These are phyloP conservation scores for Salix suchowensis DNA, from an alignment of 345 rosid species.

Conservation along the genomic window DNA sequence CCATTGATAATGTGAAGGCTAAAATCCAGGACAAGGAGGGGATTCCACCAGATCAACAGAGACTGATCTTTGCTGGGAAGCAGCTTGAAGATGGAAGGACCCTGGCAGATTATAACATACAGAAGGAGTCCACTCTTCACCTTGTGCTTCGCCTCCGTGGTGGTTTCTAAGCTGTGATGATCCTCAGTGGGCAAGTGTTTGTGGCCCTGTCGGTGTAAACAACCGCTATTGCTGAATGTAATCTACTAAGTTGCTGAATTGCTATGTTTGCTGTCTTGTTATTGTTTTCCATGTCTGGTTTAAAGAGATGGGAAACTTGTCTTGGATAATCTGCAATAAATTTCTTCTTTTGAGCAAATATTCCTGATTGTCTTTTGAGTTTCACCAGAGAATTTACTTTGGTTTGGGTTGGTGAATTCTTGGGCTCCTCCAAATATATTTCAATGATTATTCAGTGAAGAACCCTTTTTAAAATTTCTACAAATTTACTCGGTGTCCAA, in stretches of 20 bases:
- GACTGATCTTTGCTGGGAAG: background rate
- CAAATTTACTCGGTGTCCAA: no score
- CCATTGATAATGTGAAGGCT: background rate
- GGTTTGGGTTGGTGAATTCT: no score
- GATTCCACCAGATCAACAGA: background rate
- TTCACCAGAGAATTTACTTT: background rate
- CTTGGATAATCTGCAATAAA: background rate
- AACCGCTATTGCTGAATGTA: background rate
- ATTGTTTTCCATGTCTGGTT: background rate
- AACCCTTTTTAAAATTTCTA: no score
- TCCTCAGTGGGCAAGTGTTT: background rate
- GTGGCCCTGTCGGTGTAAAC: background rate
- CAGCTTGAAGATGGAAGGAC: background rate
- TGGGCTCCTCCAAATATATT: no score
- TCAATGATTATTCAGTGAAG: no score
- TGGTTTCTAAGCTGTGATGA: background rate
- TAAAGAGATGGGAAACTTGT: background rate
- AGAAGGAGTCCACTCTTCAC: background rate
- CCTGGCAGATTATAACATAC: background rate
- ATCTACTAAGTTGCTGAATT: background rate
- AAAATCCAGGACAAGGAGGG: background rate
- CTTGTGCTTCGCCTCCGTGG: conserved; percentile 8
- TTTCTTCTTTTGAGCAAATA: background rate
- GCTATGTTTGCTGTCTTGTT: background rate
- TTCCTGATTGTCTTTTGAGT: background rate